These are phyloP conservation scores for Penicillium dipodomyicola DNA, from an alignment of 495 filamentous ascomycete genomes.

Conservation along the genomic window DNA sequence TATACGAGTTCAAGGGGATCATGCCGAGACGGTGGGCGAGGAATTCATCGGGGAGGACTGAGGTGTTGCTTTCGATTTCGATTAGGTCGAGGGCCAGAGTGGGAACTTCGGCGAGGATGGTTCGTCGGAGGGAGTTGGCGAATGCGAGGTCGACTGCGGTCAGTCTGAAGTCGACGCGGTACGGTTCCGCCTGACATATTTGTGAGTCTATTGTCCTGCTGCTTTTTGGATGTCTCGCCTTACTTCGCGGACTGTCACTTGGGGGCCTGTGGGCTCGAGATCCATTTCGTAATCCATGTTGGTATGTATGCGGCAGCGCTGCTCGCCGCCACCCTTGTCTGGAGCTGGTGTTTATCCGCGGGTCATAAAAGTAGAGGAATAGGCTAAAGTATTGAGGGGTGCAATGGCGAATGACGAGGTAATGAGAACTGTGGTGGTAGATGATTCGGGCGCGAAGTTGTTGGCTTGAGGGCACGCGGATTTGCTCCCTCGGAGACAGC, in stretches of 20 bases:
- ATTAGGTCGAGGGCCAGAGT: conserved; percentile 94
- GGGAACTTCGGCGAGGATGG: conserved; percentile 90
- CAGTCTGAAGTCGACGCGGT: conserved; percentile 79
- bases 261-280: conserved; percentile 62
- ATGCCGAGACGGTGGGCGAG: conserved; percentile 90
- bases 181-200: conserved; percentile 57
- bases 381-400: neutral
- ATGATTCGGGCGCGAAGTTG: conserved; percentile 11
- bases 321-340: conserved; percentile 24
- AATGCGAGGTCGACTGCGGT: conserved; percentile 78
- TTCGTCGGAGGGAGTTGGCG: conserved; percentile 90
- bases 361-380: neutral
- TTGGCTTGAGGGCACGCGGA: conserved; percentile 18
- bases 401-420: neutral
- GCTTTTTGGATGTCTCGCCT: neutral
- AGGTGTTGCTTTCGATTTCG: conserved; percentile 88
- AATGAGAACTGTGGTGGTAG: neutral
- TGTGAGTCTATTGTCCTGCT: neutral
- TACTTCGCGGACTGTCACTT: conserved; percentile 71
- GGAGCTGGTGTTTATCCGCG: conserved; percentile 9
- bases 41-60: conserved; percentile 93
- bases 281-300: conserved; percentile 71
- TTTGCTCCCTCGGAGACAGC: conserved; percentile 27
- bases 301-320: conserved; percentile 28
- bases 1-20: conserved; percentile 79